Evolutionary conservation across 139 green algal genomes (phyloP).

Genomic region (Chlamydomonas incerta): DNA sequence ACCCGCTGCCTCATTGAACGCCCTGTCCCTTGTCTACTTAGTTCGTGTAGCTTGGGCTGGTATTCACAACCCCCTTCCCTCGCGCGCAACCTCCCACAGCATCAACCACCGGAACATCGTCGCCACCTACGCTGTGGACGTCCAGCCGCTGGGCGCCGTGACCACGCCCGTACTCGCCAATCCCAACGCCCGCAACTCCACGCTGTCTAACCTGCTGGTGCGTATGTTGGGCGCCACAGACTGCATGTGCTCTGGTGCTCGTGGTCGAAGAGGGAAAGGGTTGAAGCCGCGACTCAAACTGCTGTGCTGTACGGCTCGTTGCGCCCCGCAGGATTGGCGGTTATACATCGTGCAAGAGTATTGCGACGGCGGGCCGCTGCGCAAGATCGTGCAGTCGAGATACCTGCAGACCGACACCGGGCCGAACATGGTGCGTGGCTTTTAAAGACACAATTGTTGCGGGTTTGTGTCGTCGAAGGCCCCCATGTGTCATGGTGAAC

Average conservation of each 20-base stretch:
- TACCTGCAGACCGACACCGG: conserved; percentile 10
- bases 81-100: too few relatives aligned
- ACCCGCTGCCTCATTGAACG: too few relatives aligned
- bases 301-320: neutral
- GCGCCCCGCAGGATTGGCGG: conserved; percentile 42
- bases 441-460: too few relatives aligned
- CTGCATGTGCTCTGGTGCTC: too few relatives aligned
- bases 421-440: conserved; percentile 23
- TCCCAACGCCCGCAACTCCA: neutral
- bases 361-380: conserved; percentile 35
- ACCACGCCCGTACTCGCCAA: neutral
- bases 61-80: too few relatives aligned
- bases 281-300: too few relatives aligned
- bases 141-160: conserved; percentile 29
- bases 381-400: conserved; percentile 13
- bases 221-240: too few relatives aligned
- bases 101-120: conserved; percentile 47
- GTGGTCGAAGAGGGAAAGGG: too few relatives aligned
- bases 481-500: too few relatives aligned
- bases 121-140: conserved; percentile 41
- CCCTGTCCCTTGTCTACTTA: too few relatives aligned
- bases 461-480: neutral
- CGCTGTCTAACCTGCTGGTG: conserved; percentile 34
- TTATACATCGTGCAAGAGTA: conserved; percentile 62
- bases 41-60: too few relatives aligned